Evolutionary conservation across 129 eudicot genomes (phyloP).

Genomic region (Gnaphalium uliginosum): DNA sequence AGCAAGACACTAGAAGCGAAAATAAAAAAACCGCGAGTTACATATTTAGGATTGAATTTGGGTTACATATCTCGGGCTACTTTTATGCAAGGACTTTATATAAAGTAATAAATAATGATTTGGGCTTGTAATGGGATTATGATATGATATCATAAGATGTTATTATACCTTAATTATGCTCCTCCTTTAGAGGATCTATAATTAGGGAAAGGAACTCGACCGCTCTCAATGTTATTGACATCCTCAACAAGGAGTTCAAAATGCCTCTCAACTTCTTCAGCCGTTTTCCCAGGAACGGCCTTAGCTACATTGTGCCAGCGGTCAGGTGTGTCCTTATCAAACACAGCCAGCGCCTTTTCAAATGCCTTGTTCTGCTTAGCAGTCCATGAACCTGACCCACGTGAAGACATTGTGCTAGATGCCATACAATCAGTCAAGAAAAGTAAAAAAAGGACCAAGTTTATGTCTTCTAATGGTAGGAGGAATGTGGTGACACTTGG

Average conservation of each 20-base stretch:
- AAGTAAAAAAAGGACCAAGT: background rate
- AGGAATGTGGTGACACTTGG: background rate
- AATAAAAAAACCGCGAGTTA: too few relatives aligned
- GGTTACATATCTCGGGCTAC: too few relatives aligned
- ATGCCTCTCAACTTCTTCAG: constrained; percentile 69
- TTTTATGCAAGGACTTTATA: background rate
- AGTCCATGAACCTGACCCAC: constrained; percentile 61
- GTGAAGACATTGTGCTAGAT: constrained; percentile 55
- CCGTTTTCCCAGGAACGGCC: constrained; percentile 66
- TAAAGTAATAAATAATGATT: background rate
- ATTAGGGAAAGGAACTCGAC: constrained; percentile 61
- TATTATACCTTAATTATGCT: constrained; percentile 40
- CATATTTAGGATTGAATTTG: too few relatives aligned
- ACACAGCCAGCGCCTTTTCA: constrained; percentile 71
- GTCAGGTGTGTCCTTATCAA: constrained; percentile 76
- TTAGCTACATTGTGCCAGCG: constrained; percentile 80
- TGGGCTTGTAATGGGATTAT: background rate
- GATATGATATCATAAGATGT: background rate
- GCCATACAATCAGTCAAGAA: constrained; percentile 35
- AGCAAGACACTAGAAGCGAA: too few relatives aligned
- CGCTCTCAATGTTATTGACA: constrained; percentile 56
- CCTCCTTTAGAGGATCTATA: constrained; percentile 37
- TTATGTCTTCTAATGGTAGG: background rate
- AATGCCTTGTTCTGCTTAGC: constrained; percentile 73
- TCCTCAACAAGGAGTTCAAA: constrained; percentile 65